These are phyloP conservation scores for Talaromyces thailandensis DNA, from an alignment of 495 filamentous ascomycete genomes.

Conservation along the genomic window DNA sequence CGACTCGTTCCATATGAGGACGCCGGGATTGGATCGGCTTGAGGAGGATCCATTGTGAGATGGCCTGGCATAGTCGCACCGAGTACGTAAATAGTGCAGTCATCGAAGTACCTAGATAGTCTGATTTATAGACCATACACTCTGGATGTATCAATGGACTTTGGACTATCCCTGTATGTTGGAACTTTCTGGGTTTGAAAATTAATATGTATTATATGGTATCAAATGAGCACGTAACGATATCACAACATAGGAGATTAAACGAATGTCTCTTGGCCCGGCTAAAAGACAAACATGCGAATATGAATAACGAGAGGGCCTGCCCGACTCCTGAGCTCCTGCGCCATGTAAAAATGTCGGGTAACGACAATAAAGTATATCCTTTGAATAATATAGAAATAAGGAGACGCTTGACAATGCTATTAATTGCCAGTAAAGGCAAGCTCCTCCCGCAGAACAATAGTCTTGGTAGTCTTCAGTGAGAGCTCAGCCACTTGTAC, in stretches of 20 bases:
- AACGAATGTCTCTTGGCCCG: slow-evolving; percentile 8
- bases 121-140: no score
- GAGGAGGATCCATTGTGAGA: neutral
- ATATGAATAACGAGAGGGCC: slow-evolving; percentile 6
- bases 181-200: neutral
- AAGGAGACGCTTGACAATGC: no score
- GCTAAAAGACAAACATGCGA: slow-evolving; percentile 7
- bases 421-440: no score
- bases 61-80: neutral
- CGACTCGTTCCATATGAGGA: neutral
- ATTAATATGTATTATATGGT: slow-evolving; percentile 1
- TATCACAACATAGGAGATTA: slow-evolving; percentile 7
- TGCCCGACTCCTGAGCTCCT: slow-evolving; percentile 6
- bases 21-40: neutral
- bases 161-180: no score
- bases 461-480: neutral
- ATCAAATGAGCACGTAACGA: neutral
- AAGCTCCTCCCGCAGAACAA: neutral
- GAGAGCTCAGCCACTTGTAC: neutral
- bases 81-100: no score
- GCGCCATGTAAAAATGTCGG: slow-evolving; percentile 7
- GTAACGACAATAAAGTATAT: slow-evolving; percentile 1
- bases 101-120: no score
- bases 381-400: neutral
- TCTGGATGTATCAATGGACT: no score